Evolutionary conservation across 2,329 filamentous ascomycete genomes (phyloP).

Genomic region (Dichotomopilus funicola): DNA sequence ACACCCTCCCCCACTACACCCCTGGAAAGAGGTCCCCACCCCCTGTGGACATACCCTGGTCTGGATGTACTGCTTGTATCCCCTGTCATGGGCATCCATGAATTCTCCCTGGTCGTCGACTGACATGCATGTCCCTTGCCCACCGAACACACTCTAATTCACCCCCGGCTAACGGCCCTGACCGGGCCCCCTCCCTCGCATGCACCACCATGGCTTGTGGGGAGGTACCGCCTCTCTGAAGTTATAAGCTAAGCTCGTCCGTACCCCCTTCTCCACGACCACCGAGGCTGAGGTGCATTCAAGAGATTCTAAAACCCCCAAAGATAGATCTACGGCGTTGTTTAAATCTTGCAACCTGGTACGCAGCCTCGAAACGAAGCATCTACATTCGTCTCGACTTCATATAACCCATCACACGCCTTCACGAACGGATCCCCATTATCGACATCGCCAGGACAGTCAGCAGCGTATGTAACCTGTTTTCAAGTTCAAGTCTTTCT

Average conservation of each 20-base stretch:
- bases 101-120: constrained; percentile 12
- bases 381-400: constrained; percentile 10
- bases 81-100: constrained; percentile 9
- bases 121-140: constrained; percentile 20
- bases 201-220: constrained; percentile 20
- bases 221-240: constrained; percentile 21
- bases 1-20: too few species aligned
- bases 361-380: constrained; percentile 6
- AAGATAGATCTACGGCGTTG: constrained; percentile 22
- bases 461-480: constrained; percentile 22
- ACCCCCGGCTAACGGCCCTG: neutral
- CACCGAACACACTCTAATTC: constrained; percentile 16
- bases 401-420: constrained; percentile 19
- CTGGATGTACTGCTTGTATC: constrained; percentile 7
- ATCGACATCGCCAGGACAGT: constrained; percentile 2
- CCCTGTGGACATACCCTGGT: constrained; percentile 1
- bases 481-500: constrained; percentile 9
- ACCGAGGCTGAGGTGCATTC: constrained; percentile 24
- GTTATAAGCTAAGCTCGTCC: constrained; percentile 23
- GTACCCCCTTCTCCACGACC: constrained; percentile 18
- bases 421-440: constrained; percentile 3
- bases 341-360: constrained; percentile 23
- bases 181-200: constrained; percentile 15
- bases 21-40: neutral
- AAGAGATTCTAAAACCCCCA: constrained; percentile 15